These are phyloP conservation scores for Yamadazyma diddensiae DNA, from an alignment of 1,139 yeast species.

Conservation along the genomic window DNA sequence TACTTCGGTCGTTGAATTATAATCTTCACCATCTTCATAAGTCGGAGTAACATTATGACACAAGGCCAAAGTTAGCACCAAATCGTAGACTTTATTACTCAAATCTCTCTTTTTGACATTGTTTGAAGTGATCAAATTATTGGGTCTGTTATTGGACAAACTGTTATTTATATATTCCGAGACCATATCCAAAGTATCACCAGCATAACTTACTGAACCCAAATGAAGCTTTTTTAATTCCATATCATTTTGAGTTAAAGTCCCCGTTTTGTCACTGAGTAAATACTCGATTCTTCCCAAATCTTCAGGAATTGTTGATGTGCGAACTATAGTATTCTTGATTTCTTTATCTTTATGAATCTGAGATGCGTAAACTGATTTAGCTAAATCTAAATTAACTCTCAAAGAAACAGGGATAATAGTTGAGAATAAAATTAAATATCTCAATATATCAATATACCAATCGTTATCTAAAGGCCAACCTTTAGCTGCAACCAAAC, in stretches of 20 bases:
- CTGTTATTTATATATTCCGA: conserved; percentile 55
- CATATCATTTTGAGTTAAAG: conserved; percentile 97
- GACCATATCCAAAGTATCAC: conserved; percentile 90
- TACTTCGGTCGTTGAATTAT: conserved; percentile 19
- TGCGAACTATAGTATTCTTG: conserved; percentile 86
- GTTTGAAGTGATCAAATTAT: conserved; percentile 15
- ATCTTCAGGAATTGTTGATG: conserved; percentile 98
- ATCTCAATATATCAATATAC: conserved; percentile 89
- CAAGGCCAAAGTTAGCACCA: conserved; percentile 76
- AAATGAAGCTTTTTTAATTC: conserved; percentile 89
- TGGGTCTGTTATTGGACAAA: conserved; percentile 14
- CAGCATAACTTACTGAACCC: conserved; percentile 89
- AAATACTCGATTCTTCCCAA: conserved; percentile 92
- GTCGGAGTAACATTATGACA: conserved; percentile 88
- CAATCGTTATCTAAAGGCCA: conserved; percentile 61
- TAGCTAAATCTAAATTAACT: conserved; percentile 92
- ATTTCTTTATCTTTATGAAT: conserved; percentile 84
- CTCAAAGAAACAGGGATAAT: conserved; percentile 95
- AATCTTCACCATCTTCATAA: conserved; percentile 20
- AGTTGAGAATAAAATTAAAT: conserved; percentile 85
- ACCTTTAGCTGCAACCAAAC: conserved; percentile 77
- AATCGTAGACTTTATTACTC: conserved; percentile 72
- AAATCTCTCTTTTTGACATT: conserved; percentile 51
- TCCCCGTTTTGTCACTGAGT: conserved; percentile 93
- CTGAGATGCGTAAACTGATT: conserved; percentile 92